phyloP scores from a whole-genome alignment of 192 early-diverging fungal genomes.

The Rhizoclosmatium sp. region DNA sequence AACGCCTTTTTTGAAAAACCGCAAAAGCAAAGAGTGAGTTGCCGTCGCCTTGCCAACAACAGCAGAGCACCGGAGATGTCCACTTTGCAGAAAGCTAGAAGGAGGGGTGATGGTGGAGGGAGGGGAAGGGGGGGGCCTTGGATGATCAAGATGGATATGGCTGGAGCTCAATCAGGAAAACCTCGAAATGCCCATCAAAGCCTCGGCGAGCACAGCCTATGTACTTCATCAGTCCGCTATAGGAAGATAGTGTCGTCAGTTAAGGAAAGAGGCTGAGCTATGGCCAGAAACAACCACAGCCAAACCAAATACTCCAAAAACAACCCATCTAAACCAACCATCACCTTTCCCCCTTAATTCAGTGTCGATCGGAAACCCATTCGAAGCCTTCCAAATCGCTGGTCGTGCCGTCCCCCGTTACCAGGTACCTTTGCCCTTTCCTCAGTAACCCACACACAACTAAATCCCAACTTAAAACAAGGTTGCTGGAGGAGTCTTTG shows the following conservation, averaged over 20 bases:
- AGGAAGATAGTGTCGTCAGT: not conserved
- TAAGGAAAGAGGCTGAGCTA: not conserved
- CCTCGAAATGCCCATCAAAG: not conserved
- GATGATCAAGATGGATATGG: not conserved
- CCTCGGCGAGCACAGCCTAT: not conserved
- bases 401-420: conserved; percentile 55
- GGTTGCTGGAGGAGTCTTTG: conserved; percentile 52
- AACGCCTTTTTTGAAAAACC: not conserved
- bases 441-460: not conserved
- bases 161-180: not conserved
- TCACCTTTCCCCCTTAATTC: conserved; percentile 1
- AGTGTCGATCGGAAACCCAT: conserved; percentile 56
- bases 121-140: not conserved
- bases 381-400: conserved; percentile 51
- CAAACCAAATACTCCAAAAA: not conserved
- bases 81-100: not conserved
- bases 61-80: not conserved
- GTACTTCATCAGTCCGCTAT: not conserved
- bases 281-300: not conserved
- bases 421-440: conserved; percentile 44
- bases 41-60: not conserved
- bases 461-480: conserved; percentile 10
- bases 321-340: not conserved
- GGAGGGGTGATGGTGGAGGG: not conserved
- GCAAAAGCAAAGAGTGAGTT: not conserved